phyloP scores from a whole-genome alignment of 177 flowering plant genomes.

The Vitis hybrid region DNA sequence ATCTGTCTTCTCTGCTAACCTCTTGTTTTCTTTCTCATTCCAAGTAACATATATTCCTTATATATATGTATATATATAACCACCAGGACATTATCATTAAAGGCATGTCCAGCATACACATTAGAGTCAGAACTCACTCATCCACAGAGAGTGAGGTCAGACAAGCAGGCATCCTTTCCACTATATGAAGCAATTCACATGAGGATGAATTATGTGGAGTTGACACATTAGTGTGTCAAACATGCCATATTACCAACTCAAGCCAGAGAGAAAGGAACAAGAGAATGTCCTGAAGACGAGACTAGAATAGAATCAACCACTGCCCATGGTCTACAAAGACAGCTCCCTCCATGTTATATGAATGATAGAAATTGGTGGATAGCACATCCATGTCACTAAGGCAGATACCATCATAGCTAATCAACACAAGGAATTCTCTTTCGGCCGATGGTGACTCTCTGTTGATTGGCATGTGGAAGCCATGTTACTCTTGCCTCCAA shows the following conservation, averaged over 20 bases:
- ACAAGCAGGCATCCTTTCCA: no score
- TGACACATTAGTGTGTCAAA: no score
- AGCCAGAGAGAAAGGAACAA: not conserved
- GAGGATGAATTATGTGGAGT: no score
- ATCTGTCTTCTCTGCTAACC: not conserved
- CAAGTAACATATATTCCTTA: not conserved
- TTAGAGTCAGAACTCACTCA: no score
- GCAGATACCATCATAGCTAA: conserved; percentile 1
- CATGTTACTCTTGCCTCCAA: conserved; percentile 27
- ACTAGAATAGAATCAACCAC: not conserved
- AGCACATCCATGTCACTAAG: conserved; percentile 13
- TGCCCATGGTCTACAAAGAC: not conserved
- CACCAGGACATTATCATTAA: no score
- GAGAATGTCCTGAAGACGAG: not conserved
- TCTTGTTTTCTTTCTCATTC: conserved; percentile 5
- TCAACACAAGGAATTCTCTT: not conserved
- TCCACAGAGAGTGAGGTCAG: no score
- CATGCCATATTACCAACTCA: not conserved
- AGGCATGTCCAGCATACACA: no score
- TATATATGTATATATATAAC: no score
- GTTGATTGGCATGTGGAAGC: conserved; percentile 24
- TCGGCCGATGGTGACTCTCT: conserved; percentile 4
- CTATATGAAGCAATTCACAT: no score
- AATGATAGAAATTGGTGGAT: conserved; percentile 6
- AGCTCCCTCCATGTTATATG: conserved; percentile 12